Conservation (phyloP, 2,329 filamentous ascomycete species). For the Sarocladiaceae sp. region DNA sequence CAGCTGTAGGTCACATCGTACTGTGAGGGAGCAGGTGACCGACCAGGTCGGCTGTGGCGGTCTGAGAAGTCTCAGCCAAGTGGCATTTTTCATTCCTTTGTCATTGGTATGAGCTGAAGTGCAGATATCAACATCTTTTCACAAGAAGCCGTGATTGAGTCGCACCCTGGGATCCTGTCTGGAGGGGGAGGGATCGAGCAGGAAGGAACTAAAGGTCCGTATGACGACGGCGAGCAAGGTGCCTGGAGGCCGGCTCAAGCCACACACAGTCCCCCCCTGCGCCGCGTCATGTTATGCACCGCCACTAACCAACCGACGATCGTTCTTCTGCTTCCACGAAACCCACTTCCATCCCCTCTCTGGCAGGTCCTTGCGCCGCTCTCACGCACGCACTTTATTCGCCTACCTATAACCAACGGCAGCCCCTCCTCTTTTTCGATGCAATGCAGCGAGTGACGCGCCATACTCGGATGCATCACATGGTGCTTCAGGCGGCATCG, state of each 20-base stretch:
- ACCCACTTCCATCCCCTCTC: not conserved
- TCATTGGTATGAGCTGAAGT: no score
- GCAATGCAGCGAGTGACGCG: not conserved
- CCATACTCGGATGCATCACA: not conserved
- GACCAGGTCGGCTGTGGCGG: not conserved
- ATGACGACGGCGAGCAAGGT: no score
- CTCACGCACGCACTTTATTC: no score
- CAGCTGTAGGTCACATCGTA: slow-evolving; percentile 3
- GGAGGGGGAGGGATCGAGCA: no score
- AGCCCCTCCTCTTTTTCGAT: slow-evolving; percentile 7
- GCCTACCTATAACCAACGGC: not conserved
- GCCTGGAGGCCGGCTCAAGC: not conserved
- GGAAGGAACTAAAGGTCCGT: no score
- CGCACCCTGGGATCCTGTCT: no score
- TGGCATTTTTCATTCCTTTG: no score
- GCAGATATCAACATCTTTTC: no score
- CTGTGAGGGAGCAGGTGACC: slow-evolving; percentile 5
- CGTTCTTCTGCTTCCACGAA: not conserved
- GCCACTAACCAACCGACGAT: not conserved
- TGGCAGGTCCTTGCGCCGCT: no score
- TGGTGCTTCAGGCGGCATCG: not conserved
- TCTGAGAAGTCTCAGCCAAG: not conserved
- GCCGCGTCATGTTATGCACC: slow-evolving; percentile 3
- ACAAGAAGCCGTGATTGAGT: no score
- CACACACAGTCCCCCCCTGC: not conserved